Conservation (phyloP, 805 yeast species). For the Candida vartiovaarae region DNA sequence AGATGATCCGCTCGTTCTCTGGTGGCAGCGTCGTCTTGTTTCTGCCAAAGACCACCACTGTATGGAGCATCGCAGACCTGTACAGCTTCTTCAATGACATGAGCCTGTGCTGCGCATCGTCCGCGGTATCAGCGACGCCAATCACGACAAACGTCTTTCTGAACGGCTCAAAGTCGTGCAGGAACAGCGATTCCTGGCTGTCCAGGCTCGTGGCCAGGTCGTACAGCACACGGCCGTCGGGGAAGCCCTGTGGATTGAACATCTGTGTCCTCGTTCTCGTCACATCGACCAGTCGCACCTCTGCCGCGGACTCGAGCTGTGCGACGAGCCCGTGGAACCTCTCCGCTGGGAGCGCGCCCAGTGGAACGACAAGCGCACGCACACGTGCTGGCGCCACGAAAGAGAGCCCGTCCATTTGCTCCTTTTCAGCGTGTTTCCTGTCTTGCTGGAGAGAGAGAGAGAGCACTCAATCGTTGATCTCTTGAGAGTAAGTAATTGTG, state of each 20-base stretch:
- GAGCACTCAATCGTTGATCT: no score
- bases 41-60: conserved; percentile 41
- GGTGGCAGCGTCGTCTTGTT: neutral
- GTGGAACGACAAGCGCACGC: conserved; percentile 61
- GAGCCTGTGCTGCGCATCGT: conserved; percentile 21
- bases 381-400: conserved; percentile 63
- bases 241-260: conserved; percentile 83
- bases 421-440: no score
- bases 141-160: conserved; percentile 65
- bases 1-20: conserved; percentile 4
- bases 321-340: conserved; percentile 34
- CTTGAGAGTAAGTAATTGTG: no score
- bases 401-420: conserved; percentile 32
- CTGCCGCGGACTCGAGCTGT: conserved; percentile 41
- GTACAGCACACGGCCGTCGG: conserved; percentile 65
- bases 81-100: conserved; percentile 36
- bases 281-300: conserved; percentile 70
- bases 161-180: conserved; percentile 88
- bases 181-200: conserved; percentile 52
- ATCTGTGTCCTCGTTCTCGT: conserved; percentile 50
- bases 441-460: no score
- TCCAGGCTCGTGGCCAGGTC: conserved; percentile 41
- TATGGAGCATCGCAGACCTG: conserved; percentile 50
- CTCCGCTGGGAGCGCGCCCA: conserved; percentile 38
- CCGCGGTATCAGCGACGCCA: conserved; percentile 30